phyloP scores from a whole-genome alignment of 257 asterid species.

The Henckelia pumila region DNA sequence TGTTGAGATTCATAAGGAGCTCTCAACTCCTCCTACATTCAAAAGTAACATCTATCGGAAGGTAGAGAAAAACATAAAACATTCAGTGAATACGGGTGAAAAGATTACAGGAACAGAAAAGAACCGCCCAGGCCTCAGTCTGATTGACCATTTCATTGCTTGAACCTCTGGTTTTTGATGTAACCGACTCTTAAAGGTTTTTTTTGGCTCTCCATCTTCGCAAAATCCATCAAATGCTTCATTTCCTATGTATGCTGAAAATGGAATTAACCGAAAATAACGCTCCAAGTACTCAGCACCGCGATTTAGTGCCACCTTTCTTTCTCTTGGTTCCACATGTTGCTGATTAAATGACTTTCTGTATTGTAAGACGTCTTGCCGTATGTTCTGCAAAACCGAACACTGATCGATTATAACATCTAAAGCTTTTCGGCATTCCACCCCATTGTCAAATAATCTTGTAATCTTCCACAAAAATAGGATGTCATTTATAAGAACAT shows the following conservation, averaged over 20 bases:
- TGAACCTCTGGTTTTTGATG: conserved; percentile 93
- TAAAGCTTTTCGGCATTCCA: conserved; percentile 92
- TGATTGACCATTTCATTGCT: conserved; percentile 97
- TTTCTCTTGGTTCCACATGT: conserved; percentile 92
- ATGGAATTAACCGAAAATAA: conserved; percentile 92
- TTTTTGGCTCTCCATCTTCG: conserved; percentile 74
- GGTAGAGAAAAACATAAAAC: conserved; percentile 29
- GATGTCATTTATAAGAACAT: conserved; percentile 96
- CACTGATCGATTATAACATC: conserved; percentile 92
- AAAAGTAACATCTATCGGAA: conserved; percentile 33
- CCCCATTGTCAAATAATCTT: conserved; percentile 93
- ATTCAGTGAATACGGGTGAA: conserved; percentile 29
- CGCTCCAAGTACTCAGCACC: conserved; percentile 99
- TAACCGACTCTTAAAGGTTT: conserved; percentile 87
- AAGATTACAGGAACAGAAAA: conserved; percentile 85
- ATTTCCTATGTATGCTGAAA: conserved; percentile 97
- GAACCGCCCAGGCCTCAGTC: conserved; percentile 94
- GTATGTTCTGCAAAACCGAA: conserved; percentile 91
- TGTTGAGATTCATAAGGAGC: conserved; percentile 96
- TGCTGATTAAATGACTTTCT: conserved; percentile 86
- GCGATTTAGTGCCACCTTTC: conserved; percentile 91
- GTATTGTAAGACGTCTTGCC: conserved; percentile 96
- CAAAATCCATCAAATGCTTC: conserved; percentile 95
- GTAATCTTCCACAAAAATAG: conserved; percentile 86
- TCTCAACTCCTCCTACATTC: conserved; percentile 85